Evolutionary conservation across 768 basidiomycete genomes (phyloP).

Genomic region (Russula abietina): DNA sequence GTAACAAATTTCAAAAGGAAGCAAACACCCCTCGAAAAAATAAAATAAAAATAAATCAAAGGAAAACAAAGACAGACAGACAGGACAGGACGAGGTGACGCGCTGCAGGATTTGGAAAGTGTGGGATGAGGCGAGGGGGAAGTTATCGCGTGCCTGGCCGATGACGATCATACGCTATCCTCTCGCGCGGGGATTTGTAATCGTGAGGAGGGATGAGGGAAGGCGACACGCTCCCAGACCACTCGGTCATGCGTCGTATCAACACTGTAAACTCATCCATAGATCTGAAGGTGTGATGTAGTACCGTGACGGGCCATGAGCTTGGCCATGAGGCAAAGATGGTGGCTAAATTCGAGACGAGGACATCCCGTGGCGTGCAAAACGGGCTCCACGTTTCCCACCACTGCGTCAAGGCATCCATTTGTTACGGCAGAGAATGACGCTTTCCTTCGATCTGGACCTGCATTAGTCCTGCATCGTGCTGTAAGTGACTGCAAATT

Average conservation of each 20-base stretch:
- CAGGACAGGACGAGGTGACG: not conserved
- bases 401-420: not conserved
- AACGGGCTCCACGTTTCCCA: not conserved
- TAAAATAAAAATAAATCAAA: not conserved
- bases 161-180: constrained; percentile 3
- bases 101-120: constrained; percentile 4
- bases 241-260: not conserved
- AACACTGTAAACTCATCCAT: not conserved
- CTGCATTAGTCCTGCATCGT: not conserved
- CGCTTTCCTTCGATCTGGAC: not conserved
- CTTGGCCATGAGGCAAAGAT: not conserved
- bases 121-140: not conserved
- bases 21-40: not conserved
- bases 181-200: not conserved
- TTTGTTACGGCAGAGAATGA: not conserved
- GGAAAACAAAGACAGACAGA: not conserved
- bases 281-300: not conserved
- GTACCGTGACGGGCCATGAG: not conserved
- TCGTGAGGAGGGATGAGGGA: not conserved
- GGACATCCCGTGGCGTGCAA: not conserved
- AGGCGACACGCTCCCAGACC: not conserved
- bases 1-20: not conserved
- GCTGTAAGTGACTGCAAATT: not conserved
- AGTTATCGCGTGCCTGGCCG: too few relatives aligned
- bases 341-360: constrained; percentile 1